Evolutionary conservation across 169 alveolate species (phyloP).

Genomic region (Plasmodium berghei): DNA sequence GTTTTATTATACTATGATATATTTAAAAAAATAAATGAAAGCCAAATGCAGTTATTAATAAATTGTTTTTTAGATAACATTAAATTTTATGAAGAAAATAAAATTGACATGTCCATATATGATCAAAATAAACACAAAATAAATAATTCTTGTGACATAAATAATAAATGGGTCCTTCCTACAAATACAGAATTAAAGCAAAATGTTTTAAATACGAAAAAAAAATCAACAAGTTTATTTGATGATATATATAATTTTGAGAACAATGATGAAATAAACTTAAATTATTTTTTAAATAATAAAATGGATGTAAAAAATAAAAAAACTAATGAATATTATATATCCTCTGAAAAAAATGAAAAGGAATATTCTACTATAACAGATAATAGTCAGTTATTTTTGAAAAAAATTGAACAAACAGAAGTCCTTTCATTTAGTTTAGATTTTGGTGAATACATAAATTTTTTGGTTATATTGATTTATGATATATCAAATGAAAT

Average conservation of each 20-base stretch:
- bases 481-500: neutral
- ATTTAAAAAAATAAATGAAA: constrained; percentile 21
- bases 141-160: too few relatives aligned
- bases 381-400: neutral
- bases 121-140: neutral
- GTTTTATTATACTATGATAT: constrained; percentile 27
- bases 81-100: neutral
- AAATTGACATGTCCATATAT: neutral
- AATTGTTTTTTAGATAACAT: constrained; percentile 3
- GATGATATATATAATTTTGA: too few relatives aligned
- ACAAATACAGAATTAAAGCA: constrained; percentile 19
- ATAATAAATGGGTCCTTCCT: constrained; percentile 5
- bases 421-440: constrained; percentile 10
- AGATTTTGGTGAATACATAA: constrained; percentile 17
- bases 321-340: neutral
- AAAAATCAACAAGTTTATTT: too few relatives aligned
- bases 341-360: neutral
- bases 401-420: constrained; percentile 26
- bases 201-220: constrained; percentile 1
- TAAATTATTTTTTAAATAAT: too few relatives aligned
- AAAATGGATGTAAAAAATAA: neutral
- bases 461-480: constrained; percentile 31
- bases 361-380: constrained; percentile 1
- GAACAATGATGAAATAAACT: neutral
- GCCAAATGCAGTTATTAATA: constrained; percentile 7